phyloP scores from a whole-genome alignment of 139 green algal genomes.

The Chlamydomonas incerta region DNA sequence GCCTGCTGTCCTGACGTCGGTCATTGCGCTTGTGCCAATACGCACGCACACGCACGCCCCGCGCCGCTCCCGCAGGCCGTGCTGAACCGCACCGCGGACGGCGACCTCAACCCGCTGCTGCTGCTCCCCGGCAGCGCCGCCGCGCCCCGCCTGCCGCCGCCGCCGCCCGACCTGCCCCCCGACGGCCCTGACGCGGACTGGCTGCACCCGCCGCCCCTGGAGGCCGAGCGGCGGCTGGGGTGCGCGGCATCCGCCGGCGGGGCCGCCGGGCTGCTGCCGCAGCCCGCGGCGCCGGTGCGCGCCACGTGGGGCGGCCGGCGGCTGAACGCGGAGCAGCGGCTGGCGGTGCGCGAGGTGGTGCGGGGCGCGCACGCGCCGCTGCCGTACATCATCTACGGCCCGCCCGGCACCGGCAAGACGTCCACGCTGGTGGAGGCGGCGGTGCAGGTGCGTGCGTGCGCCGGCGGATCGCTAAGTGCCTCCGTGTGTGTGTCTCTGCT shows the following conservation, averaged over 20 bases:
- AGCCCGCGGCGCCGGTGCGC: background rate
- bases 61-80: background rate
- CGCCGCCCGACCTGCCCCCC: background rate
- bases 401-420: conserved; percentile 62
- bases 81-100: background rate
- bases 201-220: too few species aligned
- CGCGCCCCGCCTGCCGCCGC: background rate
- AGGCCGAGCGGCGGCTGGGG: too few species aligned
- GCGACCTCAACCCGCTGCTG: conserved; percentile 3
- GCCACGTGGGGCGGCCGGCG: background rate
- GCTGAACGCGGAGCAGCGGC: conserved; percentile 53
- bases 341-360: conserved; percentile 45
- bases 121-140: background rate
- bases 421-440: conserved; percentile 58
- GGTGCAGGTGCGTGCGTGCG: conserved; percentile 43
- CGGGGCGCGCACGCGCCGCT: conserved; percentile 20
- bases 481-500: too few species aligned
- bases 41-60: too few species aligned
- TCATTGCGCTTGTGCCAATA: too few species aligned
- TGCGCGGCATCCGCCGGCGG: too few species aligned
- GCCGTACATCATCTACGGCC: conserved; percentile 60
- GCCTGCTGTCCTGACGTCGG: too few species aligned
- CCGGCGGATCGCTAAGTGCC: too few species aligned
- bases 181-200: background rate
- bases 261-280: too few species aligned